Conservation (phyloP, 1,139 yeast species). For the Ogataea hybrid region DNA sequence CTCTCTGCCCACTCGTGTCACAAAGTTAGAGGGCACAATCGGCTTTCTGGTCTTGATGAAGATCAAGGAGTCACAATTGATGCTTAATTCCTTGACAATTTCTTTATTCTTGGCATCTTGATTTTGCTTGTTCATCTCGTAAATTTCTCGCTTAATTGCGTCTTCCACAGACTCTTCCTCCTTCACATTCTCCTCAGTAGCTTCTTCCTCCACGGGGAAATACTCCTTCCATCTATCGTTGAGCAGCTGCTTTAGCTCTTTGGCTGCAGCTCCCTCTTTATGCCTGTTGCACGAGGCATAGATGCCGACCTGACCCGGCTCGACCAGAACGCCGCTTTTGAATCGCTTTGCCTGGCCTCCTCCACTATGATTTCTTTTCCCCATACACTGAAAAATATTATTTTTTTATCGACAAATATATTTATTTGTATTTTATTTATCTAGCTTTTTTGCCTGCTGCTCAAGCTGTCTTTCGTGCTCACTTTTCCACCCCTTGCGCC, state of each 20-base stretch:
- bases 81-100: conserved; percentile 59
- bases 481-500: conserved; percentile 73
- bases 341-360: conserved; percentile 37
- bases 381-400: conserved; percentile 32
- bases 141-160: conserved; percentile 66
- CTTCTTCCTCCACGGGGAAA: conserved; percentile 40
- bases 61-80: conserved; percentile 81
- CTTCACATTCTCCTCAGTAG: conserved; percentile 34
- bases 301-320: conserved; percentile 80
- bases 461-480: conserved; percentile 38
- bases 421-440: not conserved
- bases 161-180: conserved; percentile 64
- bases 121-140: conserved; percentile 46
- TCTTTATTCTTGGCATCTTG: conserved; percentile 41
- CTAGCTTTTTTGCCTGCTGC: conserved; percentile 6
- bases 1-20: conserved; percentile 60
- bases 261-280: conserved; percentile 70
- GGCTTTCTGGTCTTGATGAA: conserved; percentile 81
- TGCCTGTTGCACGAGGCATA: conserved; percentile 85
- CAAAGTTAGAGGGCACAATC: conserved; percentile 71
- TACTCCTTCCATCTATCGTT: conserved; percentile 56
- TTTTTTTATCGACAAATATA: conserved; percentile 1
- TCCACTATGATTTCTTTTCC: conserved; percentile 34
- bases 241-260: conserved; percentile 66
- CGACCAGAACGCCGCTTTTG: conserved; percentile 52